Evolutionary conservation across 768 basidiomycete species (phyloP).

Genomic region (Naganishia vaughanmartiniae): DNA sequence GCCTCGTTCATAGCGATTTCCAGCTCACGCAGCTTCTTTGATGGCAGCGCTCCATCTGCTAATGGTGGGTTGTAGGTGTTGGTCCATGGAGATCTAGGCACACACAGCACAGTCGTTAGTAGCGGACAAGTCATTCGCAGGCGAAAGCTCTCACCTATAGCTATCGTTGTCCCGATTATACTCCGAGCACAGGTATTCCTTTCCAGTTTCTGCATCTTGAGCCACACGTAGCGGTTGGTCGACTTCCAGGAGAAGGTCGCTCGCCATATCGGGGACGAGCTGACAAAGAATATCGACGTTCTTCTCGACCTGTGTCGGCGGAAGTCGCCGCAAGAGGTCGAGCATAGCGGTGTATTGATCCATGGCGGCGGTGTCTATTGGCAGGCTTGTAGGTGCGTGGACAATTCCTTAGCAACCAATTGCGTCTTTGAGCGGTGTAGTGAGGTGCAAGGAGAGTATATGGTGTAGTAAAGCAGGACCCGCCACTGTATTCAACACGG

Average conservation of each 20-base stretch:
- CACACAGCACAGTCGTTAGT: neutral
- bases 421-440: neutral
- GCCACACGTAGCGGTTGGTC: slow-evolving; percentile 86
- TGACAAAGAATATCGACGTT: slow-evolving; percentile 77
- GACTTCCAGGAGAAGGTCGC: slow-evolving; percentile 89
- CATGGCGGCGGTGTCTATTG: slow-evolving; percentile 3
- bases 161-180: slow-evolving; percentile 91
- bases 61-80: slow-evolving; percentile 90
- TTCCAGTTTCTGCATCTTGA: slow-evolving; percentile 69
- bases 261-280: slow-evolving; percentile 87
- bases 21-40: slow-evolving; percentile 77
- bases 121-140: neutral
- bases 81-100: slow-evolving; percentile 88
- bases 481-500: neutral
- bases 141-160: slow-evolving; percentile 64
- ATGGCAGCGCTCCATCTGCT: slow-evolving; percentile 83
- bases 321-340: slow-evolving; percentile 92
- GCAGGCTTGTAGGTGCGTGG: neutral
- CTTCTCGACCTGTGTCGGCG: slow-evolving; percentile 80
- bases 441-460: neutral
- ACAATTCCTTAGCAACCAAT: no score
- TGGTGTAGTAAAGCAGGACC: neutral
- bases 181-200: slow-evolving; percentile 88
- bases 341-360: slow-evolving; percentile 71
- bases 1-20: slow-evolving; percentile 93